These are phyloP conservation scores for Stephanocyclus meneghinianus DNA, from an alignment of 352 stramenopile genomes.

Conservation along the genomic window DNA sequence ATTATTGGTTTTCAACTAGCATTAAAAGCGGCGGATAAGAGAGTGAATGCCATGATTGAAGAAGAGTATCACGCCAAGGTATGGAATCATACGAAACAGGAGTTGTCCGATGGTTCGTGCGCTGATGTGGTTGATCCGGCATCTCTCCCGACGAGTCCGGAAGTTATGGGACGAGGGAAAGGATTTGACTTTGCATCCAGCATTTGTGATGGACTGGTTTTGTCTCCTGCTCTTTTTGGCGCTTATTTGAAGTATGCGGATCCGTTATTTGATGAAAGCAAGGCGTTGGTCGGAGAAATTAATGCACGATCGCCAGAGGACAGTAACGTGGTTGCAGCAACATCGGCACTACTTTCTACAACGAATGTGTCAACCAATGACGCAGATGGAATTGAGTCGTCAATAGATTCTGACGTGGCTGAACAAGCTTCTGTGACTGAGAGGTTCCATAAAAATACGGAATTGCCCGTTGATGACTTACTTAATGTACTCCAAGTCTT, in stretches of 20 bases:
- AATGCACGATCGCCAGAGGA: background rate
- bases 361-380: background rate
- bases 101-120: constrained; percentile 10
- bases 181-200: constrained; percentile 66
- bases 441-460: background rate
- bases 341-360: background rate
- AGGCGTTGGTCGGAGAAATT: background rate
- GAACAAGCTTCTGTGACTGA: background rate
- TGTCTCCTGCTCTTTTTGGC: constrained; percentile 61
- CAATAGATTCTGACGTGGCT: background rate
- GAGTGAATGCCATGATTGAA: constrained; percentile 62
- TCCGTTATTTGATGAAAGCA: constrained; percentile 58
- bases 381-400: background rate
- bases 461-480: constrained; percentile 2
- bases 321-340: background rate
- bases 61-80: constrained; percentile 66
- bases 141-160: constrained; percentile 50
- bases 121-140: constrained; percentile 50
- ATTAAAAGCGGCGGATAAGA: constrained; percentile 58
- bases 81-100: constrained; percentile 72
- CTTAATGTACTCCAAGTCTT: background rate
- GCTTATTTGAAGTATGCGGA: constrained; percentile 70
- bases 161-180: constrained; percentile 53
- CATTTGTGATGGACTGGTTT: constrained; percentile 65
- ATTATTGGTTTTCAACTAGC: constrained; percentile 70